Conservation (phyloP, 192 early-diverging fungal genomes). For the Coemansia sp. region DNA sequence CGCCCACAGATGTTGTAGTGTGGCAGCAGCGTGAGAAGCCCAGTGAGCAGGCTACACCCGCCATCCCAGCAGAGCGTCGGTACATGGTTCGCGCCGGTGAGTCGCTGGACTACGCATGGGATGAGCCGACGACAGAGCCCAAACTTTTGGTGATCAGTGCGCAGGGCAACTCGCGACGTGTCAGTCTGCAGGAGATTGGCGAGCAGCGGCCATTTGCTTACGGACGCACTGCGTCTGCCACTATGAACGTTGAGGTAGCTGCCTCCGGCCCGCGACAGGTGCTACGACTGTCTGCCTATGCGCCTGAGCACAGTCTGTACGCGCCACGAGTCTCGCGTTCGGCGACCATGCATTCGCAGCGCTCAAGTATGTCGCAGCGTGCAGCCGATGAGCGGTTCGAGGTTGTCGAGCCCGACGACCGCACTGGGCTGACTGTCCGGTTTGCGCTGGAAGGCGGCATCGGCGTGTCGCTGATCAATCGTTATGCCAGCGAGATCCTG, state of each 20-base stretch:
- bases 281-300: conserved; percentile 65
- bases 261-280: conserved; percentile 69
- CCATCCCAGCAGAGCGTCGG: conserved; percentile 15
- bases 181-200: conserved; percentile 91
- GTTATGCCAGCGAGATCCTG: conserved; percentile 77
- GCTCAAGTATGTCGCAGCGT: conserved; percentile 2
- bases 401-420: conserved; percentile 34
- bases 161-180: conserved; percentile 70
- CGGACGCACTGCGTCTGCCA: conserved; percentile 35
- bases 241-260: conserved; percentile 71
- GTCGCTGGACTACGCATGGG: conserved; percentile 85
- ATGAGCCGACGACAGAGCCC: conserved; percentile 69
- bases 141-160: conserved; percentile 76
- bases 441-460: conserved; percentile 78
- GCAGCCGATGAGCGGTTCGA: conserved; percentile 29
- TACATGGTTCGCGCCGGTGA: conserved; percentile 38
- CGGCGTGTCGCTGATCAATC: conserved; percentile 87
- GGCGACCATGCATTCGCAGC: conserved; percentile 16
- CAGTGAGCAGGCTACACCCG: background rate
- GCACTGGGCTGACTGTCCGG: conserved; percentile 58
- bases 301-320: conserved; percentile 65
- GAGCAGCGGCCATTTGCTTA: conserved; percentile 82
- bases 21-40: conserved; percentile 62
- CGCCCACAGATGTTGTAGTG: conserved; percentile 61
- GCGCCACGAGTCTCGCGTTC: conserved; percentile 31